These are phyloP conservation scores for Lecanicillium sp. DNA, from an alignment of 2,329 filamentous ascomycete species.

Conservation along the genomic window DNA sequence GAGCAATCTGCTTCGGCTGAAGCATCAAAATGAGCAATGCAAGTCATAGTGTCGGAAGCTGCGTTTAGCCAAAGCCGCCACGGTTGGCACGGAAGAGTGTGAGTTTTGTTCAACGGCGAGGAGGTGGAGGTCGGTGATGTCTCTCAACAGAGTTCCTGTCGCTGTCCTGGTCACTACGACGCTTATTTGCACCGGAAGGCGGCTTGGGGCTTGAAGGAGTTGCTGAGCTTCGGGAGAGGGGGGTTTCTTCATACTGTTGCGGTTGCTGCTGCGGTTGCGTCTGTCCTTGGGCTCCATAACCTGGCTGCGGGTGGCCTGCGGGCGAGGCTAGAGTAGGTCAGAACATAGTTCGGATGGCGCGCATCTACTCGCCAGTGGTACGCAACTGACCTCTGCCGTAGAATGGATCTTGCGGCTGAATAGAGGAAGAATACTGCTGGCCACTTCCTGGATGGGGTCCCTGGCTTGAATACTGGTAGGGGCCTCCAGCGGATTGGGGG, in stretches of 20 bases:
- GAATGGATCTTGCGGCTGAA: slow-evolving; percentile 46
- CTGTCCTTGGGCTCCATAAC: slow-evolving; percentile 34
- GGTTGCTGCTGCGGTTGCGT: slow-evolving; percentile 20
- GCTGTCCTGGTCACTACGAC: slow-evolving; percentile 37
- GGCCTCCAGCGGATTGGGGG: slow-evolving; percentile 22
- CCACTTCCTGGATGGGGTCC: slow-evolving; percentile 26
- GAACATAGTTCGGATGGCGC: slow-evolving; percentile 6
- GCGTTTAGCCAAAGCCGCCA: slow-evolving; percentile 3
- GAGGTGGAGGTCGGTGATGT: slow-evolving; percentile 31
- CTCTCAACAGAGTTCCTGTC: slow-evolving; percentile 35
- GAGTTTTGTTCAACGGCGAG: slow-evolving; percentile 27
- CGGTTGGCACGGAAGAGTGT: background rate
- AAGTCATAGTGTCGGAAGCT: slow-evolving; percentile 11
- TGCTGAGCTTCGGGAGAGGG: slow-evolving; percentile 32
- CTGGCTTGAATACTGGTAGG: slow-evolving; percentile 31
- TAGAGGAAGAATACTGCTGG: slow-evolving; percentile 29
- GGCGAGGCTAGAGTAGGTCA: slow-evolving; percentile 43
- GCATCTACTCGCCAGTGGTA: slow-evolving; percentile 20
- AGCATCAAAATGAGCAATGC: slow-evolving; percentile 27
- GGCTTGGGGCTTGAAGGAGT: slow-evolving; percentile 35
- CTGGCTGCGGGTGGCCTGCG: slow-evolving; percentile 36
- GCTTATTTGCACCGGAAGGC: slow-evolving; percentile 31
- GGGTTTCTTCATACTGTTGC: slow-evolving; percentile 45
- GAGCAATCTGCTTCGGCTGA: slow-evolving; percentile 17
- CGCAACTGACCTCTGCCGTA: slow-evolving; percentile 55